These are phyloP conservation scores for Pythium oligandrum DNA, from an alignment of 352 stramenopile species.

Conservation along the genomic window DNA sequence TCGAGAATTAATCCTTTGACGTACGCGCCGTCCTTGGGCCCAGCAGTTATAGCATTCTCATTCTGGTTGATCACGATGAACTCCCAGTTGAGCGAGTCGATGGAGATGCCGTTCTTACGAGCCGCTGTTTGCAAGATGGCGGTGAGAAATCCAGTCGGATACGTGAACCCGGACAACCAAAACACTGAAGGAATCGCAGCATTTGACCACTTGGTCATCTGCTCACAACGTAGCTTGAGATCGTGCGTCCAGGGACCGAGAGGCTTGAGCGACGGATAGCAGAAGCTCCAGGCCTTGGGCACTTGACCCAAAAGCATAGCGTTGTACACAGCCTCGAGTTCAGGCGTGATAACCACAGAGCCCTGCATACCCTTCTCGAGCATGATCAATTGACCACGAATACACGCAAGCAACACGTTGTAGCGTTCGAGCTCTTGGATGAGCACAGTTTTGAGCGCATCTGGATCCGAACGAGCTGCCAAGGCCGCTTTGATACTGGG, in stretches of 20 bases:
- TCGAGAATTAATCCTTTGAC: constrained; percentile 91
- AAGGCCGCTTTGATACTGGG: constrained; percentile 70
- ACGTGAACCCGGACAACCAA: constrained; percentile 96
- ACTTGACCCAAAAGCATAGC: constrained; percentile 86
- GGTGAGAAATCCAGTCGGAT: constrained; percentile 95
- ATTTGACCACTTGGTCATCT: constrained; percentile 90
- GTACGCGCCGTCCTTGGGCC: constrained; percentile 89
- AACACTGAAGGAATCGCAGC: constrained; percentile 85
- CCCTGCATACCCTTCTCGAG: constrained; percentile 92
- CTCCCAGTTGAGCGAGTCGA: constrained; percentile 94
- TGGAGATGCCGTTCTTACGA: constrained; percentile 93
- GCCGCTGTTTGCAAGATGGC: constrained; percentile 94
- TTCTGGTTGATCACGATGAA: constrained; percentile 91
- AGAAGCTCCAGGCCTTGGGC: constrained; percentile 89
- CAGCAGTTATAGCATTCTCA: constrained; percentile 69
- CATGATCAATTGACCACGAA: constrained; percentile 75
- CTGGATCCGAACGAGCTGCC: constrained; percentile 69
- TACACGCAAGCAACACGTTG: constrained; percentile 83
- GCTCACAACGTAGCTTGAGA: constrained; percentile 84
- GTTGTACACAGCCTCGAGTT: constrained; percentile 93
- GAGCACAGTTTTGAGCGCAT: constrained; percentile 93
- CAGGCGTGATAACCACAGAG: constrained; percentile 92
- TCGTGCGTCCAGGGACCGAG: constrained; percentile 92
- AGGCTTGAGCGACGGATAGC: constrained; percentile 94
- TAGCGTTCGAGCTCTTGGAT: constrained; percentile 94